Conservation (phyloP, 768 basidiomycete species). For the Hericium alpestre region DNA sequence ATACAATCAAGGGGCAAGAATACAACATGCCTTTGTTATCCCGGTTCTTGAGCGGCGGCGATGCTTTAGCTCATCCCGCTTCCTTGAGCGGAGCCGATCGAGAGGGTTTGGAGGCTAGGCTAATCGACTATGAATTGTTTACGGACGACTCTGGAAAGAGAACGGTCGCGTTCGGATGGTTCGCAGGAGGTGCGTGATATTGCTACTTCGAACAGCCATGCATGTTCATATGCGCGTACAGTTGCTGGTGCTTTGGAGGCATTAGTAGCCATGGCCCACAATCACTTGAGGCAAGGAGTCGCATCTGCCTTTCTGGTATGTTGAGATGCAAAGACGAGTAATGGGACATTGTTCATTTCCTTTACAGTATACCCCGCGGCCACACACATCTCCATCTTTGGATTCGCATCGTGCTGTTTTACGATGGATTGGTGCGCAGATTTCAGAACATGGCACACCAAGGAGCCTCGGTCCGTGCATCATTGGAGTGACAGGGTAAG, state of each 20-base stretch:
- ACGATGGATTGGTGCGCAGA: conserved; percentile 43
- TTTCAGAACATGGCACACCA: conserved; percentile 49
- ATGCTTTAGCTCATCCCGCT: conserved; percentile 2
- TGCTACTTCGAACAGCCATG: not conserved
- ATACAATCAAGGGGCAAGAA: conserved; percentile 77
- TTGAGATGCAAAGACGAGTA: too few species aligned
- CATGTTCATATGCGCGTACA: conserved; percentile 18
- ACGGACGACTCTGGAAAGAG: conserved; percentile 54
- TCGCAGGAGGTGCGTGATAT: conserved; percentile 62
- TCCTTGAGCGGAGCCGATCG: not conserved
- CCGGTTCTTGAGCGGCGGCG: conserved; percentile 34
- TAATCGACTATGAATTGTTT: conserved; percentile 84
- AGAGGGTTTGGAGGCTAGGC: conserved; percentile 28
- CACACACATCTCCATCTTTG: conserved; percentile 60
- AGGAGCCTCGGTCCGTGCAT: conserved; percentile 64
- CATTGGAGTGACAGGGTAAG: conserved; percentile 75
- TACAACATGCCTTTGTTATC: conserved; percentile 79
- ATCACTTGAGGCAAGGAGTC: conserved; percentile 67
- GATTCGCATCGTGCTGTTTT: conserved; percentile 43
- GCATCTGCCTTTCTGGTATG: conserved; percentile 74
- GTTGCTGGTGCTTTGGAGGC: conserved; percentile 83
- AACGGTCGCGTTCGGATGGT: conserved; percentile 86
- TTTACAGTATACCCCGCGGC: conserved; percentile 65
- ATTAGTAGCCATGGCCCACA: conserved; percentile 65
- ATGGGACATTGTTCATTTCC: not conserved